Evolutionary conservation across 192 early-diverging fungal species (phyloP).

Genomic region (Umbelopsis sp.): DNA sequence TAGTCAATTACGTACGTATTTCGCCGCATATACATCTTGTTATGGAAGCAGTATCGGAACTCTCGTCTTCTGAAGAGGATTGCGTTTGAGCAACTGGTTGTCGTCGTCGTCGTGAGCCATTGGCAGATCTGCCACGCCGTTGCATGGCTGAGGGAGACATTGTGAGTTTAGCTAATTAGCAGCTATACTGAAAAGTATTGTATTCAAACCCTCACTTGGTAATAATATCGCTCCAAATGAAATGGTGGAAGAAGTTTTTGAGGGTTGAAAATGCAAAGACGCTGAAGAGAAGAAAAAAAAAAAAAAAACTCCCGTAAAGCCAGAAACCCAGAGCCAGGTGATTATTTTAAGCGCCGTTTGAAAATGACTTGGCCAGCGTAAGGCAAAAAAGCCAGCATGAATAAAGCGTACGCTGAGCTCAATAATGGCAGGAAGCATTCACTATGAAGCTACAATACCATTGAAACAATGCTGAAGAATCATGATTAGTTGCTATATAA

Average conservation of each 20-base stretch:
- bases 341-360: not conserved
- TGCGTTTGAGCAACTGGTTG: slow-evolving; percentile 18
- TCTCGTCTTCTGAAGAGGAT: slow-evolving; percentile 42
- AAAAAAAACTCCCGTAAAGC: slow-evolving; percentile 22
- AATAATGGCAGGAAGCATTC: no score
- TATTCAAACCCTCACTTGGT: slow-evolving; percentile 5
- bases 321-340: not conserved
- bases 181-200: not conserved
- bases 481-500: no score
- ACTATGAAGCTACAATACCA: no score
- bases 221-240: slow-evolving; percentile 17
- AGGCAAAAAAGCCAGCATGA: no score
- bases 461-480: no score
- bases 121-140: slow-evolving; percentile 22
- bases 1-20: slow-evolving; percentile 44
- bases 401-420: no score
- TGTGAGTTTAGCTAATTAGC: not conserved
- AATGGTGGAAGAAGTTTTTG: slow-evolving; percentile 4
- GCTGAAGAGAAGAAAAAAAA: slow-evolving; percentile 9
- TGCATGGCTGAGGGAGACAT: slow-evolving; percentile 23
- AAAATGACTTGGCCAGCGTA: not conserved
- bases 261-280: not conserved
- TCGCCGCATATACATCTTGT: slow-evolving; percentile 57
- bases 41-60: slow-evolving; percentile 47
- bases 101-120: slow-evolving; percentile 22